Evolutionary conservation across 2,329 filamentous ascomycete species (phyloP).

Genomic region (Aspergillus tamarii): DNA sequence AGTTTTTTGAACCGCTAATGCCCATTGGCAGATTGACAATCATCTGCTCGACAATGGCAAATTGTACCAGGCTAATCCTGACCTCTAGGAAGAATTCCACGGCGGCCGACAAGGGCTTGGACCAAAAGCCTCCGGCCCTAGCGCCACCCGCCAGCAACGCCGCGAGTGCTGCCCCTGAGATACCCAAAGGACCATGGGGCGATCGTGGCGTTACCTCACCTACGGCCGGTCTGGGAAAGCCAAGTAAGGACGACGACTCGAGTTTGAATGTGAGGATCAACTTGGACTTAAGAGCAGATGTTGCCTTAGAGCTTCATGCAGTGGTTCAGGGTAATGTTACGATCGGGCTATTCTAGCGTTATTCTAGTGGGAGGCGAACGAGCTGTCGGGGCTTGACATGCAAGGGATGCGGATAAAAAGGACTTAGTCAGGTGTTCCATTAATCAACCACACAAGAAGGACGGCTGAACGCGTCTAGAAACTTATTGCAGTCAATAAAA

Average conservation of each 20-base stretch:
- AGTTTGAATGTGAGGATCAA: slow-evolving; percentile 11
- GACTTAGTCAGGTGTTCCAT: too few species aligned
- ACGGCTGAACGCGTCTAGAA: too few species aligned
- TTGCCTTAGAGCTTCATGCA: slow-evolving; percentile 10
- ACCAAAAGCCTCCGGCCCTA: neutral
- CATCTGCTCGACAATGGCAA: neutral
- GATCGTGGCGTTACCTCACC: slow-evolving; percentile 7
- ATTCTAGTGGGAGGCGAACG: neutral
- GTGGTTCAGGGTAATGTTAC: slow-evolving; percentile 12
- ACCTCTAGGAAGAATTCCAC: neutral
- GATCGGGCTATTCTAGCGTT: slow-evolving; percentile 9
- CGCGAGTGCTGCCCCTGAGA: neutral
- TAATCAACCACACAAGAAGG: too few species aligned
- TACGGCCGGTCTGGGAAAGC: neutral
- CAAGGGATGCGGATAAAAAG: too few species aligned
- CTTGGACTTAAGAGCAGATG: slow-evolving; percentile 13
- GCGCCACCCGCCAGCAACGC: neutral
- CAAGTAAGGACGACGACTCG: neutral
- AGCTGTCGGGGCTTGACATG: too few species aligned
- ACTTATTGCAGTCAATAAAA: too few species aligned
- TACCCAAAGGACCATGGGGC: slow-evolving; percentile 8
- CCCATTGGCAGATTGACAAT: too few species aligned
- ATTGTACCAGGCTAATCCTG: neutral
- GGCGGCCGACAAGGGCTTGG: neutral
- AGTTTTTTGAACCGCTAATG: neutral